Conservation (phyloP, 805 yeast genomes). For the Candida xyloterini region DNA sequence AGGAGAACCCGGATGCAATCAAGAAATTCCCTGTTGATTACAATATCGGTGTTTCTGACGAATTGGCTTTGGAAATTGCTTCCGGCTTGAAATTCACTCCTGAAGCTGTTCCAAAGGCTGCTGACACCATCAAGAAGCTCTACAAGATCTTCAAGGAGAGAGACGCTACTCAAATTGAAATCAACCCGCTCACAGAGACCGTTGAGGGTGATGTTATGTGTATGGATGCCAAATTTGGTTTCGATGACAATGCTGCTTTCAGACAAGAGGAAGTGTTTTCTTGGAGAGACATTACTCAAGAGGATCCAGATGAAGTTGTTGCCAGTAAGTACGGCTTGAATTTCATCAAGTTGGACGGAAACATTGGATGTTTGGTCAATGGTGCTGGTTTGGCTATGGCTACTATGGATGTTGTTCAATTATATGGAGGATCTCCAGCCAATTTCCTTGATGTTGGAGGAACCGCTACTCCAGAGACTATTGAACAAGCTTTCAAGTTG, state of each 20-base stretch:
- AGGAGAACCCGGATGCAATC: slow-evolving; percentile 85
- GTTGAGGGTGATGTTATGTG: slow-evolving; percentile 86
- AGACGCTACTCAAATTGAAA: slow-evolving; percentile 98
- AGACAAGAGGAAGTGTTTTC: slow-evolving; percentile 92
- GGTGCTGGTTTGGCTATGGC: slow-evolving; percentile 99
- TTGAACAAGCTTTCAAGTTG: slow-evolving; percentile 92
- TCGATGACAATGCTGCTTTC: slow-evolving; percentile 94
- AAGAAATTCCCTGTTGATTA: slow-evolving; percentile 80
- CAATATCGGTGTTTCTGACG: slow-evolving; percentile 75
- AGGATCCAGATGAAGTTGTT: slow-evolving; percentile 94
- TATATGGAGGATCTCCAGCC: slow-evolving; percentile 98
- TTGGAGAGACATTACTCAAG: slow-evolving; percentile 97
- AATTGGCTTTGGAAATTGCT: slow-evolving; percentile 74
- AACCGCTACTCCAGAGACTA: slow-evolving; percentile 98
- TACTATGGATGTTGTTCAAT: slow-evolving; percentile 98
- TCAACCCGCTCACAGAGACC: slow-evolving; percentile 96
- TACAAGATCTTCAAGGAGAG: slow-evolving; percentile 86
- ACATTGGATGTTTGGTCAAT: slow-evolving; percentile 97
- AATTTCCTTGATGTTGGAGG: slow-evolving; percentile 99
- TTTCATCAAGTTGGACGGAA: slow-evolving; percentile 97
- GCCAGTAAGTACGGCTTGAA: slow-evolving; percentile 89
- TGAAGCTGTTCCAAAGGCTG: slow-evolving; percentile 80
- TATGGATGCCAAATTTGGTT: slow-evolving; percentile 98
- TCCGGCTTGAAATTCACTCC: slow-evolving; percentile 75
- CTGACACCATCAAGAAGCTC: slow-evolving; percentile 78